A percentile compares a stretch with the other conserved stretches of the same genome.
Evolutionary conservation across 192 early-diverging fungal genomes (phyloP).

Genomic region (Piromyces sp.): DNA sequence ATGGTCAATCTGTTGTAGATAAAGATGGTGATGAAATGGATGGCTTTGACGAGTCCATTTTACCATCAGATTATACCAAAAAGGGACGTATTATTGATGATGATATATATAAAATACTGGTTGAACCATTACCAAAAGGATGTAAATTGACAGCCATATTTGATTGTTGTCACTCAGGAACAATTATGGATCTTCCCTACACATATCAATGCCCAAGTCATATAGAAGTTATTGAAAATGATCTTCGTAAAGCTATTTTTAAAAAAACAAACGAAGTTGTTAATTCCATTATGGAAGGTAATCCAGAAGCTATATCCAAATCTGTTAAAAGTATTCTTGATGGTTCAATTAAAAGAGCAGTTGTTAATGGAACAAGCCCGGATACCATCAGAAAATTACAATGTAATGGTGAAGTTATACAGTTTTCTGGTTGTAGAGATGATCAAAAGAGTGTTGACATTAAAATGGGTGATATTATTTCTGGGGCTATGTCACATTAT

Average conservation of each 20-base stretch:
- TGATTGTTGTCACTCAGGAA: conserved; percentile 70
- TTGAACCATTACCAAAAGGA: conserved; percentile 27
- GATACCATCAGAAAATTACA: too few species aligned
- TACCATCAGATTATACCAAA: conserved; percentile 10
- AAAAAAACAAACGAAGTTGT: conserved; percentile 14
- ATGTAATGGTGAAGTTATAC: conserved; percentile 37
- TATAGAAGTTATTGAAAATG: neutral
- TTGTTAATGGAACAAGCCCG: neutral
- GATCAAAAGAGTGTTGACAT: conserved; percentile 51
- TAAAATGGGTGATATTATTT: conserved; percentile 35
- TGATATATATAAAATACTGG: conserved; percentile 11
- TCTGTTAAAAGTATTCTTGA: neutral
- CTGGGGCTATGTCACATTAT: conserved; percentile 50
- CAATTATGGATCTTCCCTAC: conserved; percentile 42
- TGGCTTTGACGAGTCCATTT: conserved; percentile 17
- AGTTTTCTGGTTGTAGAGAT: conserved; percentile 50
- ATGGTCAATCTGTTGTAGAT: conserved; percentile 21
- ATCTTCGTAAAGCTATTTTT: neutral
- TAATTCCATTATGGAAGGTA: neutral
- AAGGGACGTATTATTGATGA: too few species aligned
- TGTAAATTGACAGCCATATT: conserved; percentile 62
- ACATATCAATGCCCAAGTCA: conserved; percentile 22
- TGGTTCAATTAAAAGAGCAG: neutral
- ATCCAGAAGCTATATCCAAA: neutral
- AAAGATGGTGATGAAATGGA: conserved; percentile 15